These are phyloP conservation scores for Neurospora sublineolata DNA, from an alignment of 495 filamentous ascomycete species.

Conservation along the genomic window DNA sequence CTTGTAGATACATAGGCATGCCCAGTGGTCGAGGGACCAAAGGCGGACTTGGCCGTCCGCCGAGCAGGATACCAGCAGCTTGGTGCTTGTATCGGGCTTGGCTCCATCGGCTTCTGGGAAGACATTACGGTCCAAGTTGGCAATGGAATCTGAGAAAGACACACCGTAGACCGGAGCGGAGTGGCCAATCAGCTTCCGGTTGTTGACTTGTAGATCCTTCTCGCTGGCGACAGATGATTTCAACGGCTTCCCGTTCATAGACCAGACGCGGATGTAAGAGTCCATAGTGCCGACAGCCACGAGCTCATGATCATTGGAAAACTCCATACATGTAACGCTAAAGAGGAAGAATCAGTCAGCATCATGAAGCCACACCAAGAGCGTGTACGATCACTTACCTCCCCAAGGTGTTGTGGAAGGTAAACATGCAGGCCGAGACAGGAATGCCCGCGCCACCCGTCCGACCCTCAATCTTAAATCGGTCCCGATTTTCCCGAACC, in stretches of 20 bases:
- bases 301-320: conserved; percentile 76
- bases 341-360: conserved; percentile 15
- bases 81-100: conserved; percentile 50
- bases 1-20: conserved; percentile 85
- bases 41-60: conserved; percentile 78
- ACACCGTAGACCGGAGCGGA: conserved; percentile 79
- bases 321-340: conserved; percentile 84
- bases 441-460: conserved; percentile 71
- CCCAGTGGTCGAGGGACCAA: conserved; percentile 85
- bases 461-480: conserved; percentile 69
- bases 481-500: conserved; percentile 85
- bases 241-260: conserved; percentile 65
- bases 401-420: conserved; percentile 90
- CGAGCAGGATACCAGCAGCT: conserved; percentile 75
- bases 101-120: conserved; percentile 29
- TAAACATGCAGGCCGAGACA: conserved; percentile 87
- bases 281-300: conserved; percentile 80
- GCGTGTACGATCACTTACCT: conserved; percentile 42
- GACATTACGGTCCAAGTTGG: conserved; percentile 33
- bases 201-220: conserved; percentile 35
- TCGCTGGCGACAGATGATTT: conserved; percentile 31
- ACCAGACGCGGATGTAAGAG: conserved; percentile 92
- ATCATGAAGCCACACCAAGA: background rate
- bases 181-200: conserved; percentile 81
- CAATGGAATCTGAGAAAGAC: conserved; percentile 74